Evolutionary conservation across 176 grass and related monocot species (phyloP).

Genomic region (Tillandsia leiboldiana): DNA sequence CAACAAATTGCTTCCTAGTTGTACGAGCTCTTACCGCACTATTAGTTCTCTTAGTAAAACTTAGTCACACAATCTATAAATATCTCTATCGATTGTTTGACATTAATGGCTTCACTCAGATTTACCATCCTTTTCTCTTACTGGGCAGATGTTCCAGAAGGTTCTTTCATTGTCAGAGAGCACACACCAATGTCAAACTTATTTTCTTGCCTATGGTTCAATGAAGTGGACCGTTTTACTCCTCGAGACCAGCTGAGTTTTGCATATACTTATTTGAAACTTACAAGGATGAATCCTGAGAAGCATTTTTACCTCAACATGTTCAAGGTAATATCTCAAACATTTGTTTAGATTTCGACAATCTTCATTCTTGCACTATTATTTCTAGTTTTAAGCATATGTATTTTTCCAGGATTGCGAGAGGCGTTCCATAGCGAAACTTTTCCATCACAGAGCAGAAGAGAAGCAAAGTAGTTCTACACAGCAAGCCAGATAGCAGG

Average conservation of each 20-base stretch:
- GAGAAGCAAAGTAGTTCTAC: slow-evolving; percentile 54
- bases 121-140: slow-evolving; percentile 7
- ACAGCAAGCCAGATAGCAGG: slow-evolving; percentile 21
- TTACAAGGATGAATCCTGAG: slow-evolving; percentile 70
- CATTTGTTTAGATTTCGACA: slow-evolving; percentile 8
- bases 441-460: slow-evolving; percentile 96
- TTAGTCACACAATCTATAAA: slow-evolving; percentile 9
- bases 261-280: slow-evolving; percentile 98
- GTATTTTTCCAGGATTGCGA: slow-evolving; percentile 61
- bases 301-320: slow-evolving; percentile 77
- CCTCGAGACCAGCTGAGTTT: slow-evolving; percentile 97
- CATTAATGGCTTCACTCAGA: background rate
- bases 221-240: slow-evolving; percentile 94
- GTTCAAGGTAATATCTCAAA: slow-evolving; percentile 58
- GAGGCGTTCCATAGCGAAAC: slow-evolving; percentile 86
- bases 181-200: slow-evolving; percentile 97
- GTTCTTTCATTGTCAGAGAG: slow-evolving; percentile 91
- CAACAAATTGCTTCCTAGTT: slow-evolving; percentile 81
- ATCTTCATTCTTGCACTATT: slow-evolving; percentile 5
- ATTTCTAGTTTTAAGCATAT: background rate
- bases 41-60: slow-evolving; percentile 10
- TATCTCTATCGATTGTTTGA: background rate
- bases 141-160: slow-evolving; percentile 91
- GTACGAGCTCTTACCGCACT: slow-evolving; percentile 41
- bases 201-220: slow-evolving; percentile 96